These are phyloP conservation scores for Lepiota brunneoincarnata DNA, from an alignment of 768 basidiomycete genomes.

Conservation along the genomic window DNA sequence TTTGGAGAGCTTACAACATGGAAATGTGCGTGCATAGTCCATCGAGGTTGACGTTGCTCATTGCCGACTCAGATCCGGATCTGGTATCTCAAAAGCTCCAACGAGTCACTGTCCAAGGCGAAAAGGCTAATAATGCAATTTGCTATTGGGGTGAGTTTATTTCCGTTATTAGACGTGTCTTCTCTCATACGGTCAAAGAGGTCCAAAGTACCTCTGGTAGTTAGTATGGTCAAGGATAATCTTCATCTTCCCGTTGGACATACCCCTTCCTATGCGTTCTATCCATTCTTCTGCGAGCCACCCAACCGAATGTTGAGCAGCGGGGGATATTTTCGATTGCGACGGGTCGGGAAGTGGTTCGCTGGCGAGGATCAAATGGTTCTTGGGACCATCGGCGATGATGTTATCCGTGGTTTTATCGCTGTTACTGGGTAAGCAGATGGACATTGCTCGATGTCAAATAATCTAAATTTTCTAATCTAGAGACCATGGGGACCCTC, in stretches of 20 bases:
- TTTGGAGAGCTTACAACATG: slow-evolving; percentile 48
- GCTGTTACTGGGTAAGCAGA: not conserved
- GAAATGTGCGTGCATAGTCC: slow-evolving; percentile 35
- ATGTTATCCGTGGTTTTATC: not conserved
- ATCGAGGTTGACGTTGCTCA: not conserved
- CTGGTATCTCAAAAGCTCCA: slow-evolving; percentile 41
- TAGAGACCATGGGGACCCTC: not conserved
- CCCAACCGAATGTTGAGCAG: slow-evolving; percentile 49
- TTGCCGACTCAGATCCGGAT: slow-evolving; percentile 46
- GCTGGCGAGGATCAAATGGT: slow-evolving; percentile 8
- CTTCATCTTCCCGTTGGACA: slow-evolving; percentile 13
- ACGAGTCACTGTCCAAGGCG: slow-evolving; percentile 37
- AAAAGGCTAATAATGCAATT: slow-evolving; percentile 52
- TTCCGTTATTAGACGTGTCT: not conserved
- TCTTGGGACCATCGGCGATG: not conserved
- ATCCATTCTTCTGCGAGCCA: slow-evolving; percentile 51
- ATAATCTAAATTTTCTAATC: not conserved
- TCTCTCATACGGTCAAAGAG: slow-evolving; percentile 9
- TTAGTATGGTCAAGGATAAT: not conserved
- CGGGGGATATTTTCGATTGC: slow-evolving; percentile 51
- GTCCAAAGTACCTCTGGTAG: slow-evolving; percentile 1
- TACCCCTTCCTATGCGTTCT: slow-evolving; percentile 53
- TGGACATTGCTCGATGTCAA: not conserved
- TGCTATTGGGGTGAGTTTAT: slow-evolving; percentile 45
- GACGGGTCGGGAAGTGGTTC: slow-evolving; percentile 64